Percentiles rank a stretch among this genome's conserved stretches.
phyloP scores from a whole-genome alignment of 306 rosid genomes.

The Prunus mira region DNA sequence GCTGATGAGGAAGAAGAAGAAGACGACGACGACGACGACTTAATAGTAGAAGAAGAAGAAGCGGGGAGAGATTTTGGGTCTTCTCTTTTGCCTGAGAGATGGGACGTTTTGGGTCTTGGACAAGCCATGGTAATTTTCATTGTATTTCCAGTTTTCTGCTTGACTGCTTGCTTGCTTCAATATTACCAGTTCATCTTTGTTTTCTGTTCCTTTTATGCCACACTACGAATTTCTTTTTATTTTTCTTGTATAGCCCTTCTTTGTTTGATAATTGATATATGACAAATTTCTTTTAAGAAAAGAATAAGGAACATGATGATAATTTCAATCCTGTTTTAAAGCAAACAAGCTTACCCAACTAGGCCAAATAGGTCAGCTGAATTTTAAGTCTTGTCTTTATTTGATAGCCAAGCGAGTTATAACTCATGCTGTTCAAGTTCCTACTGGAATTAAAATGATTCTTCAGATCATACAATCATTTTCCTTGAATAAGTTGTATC shows the following conservation, averaged over 20 bases:
- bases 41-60: not conserved
- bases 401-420: not conserved
- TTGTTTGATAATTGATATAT: not conserved
- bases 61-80: conserved; percentile 28
- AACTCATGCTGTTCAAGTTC: no score
- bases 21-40: not conserved
- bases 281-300: not conserved
- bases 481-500: not conserved
- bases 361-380: not conserved
- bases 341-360: not conserved
- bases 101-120: conserved; percentile 96
- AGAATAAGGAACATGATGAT: not conserved
- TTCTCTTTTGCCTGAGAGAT: conserved; percentile 56
- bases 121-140: conserved; percentile 80
- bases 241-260: not conserved
- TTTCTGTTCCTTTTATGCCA: no score
- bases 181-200: not conserved
- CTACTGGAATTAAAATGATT: not conserved
- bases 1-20: conserved; percentile 23
- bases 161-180: not conserved
- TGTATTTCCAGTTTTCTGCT: conserved; percentile 8
- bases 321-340: not conserved
- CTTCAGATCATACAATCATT: not conserved
- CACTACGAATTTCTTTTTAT: not conserved
- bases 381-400: not conserved